Evolutionary conservation across 1,284 basidiomycete species (phyloP).

Genomic region (Afroboletus lepidellus): DNA sequence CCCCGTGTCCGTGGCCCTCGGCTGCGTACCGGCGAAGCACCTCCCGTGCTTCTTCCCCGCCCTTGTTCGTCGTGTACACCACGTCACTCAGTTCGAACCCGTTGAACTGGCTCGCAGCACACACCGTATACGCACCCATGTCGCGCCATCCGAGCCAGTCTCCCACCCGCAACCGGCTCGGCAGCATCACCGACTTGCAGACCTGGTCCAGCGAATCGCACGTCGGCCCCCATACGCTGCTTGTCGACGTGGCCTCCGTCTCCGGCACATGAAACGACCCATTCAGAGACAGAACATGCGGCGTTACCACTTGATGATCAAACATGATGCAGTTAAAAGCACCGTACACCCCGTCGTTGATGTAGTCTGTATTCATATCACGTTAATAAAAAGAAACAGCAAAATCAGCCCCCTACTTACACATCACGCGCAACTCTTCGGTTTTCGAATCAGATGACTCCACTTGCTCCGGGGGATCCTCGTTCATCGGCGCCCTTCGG

Average conservation of each 20-base stretch:
- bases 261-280: constrained; percentile 54
- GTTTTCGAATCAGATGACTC: constrained; percentile 23
- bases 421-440: constrained; percentile 74
- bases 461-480: constrained; percentile 13
- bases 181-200: constrained; percentile 58
- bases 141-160: constrained; percentile 92
- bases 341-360: constrained; percentile 98
- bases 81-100: constrained; percentile 72
- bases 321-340: constrained; percentile 98
- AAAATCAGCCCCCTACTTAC: constrained; percentile 48
- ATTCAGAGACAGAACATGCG: constrained; percentile 70
- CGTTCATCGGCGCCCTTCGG: constrained; percentile 59
- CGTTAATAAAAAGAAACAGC: constrained; percentile 2
- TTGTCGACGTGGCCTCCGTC: constrained; percentile 44
- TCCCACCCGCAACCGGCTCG: constrained; percentile 68
- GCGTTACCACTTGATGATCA: constrained; percentile 87
- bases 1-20: constrained; percentile 25
- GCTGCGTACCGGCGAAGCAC: constrained; percentile 35
- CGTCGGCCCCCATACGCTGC: constrained; percentile 76
- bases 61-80: constrained; percentile 57
- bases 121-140: constrained; percentile 94
- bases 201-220: constrained; percentile 93
- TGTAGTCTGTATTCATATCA: constrained; percentile 68
- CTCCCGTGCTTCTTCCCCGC: constrained; percentile 39
- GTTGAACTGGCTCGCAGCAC: constrained; percentile 88